A percentile compares a stretch with the other conserved stretches of the same genome.
Evolutionary conservation across 192 early-diverging fungal species (phyloP).

Genomic region (Spinellus fusiger): DNA sequence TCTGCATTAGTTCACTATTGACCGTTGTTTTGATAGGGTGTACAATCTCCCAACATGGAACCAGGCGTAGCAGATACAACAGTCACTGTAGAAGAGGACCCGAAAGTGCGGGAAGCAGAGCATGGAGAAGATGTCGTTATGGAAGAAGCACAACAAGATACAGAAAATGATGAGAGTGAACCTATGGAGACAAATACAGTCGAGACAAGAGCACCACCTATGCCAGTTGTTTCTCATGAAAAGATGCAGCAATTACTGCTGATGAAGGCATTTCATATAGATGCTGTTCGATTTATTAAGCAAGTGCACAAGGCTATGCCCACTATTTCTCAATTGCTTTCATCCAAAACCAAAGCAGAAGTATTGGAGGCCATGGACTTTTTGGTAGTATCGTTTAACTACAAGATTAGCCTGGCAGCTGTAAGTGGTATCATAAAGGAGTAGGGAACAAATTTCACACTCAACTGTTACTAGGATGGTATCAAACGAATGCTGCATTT

Average conservation of each 20-base stretch:
- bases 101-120: no score
- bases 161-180: slow-evolving; percentile 22
- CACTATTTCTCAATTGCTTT: slow-evolving; percentile 76
- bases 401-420: slow-evolving; percentile 74
- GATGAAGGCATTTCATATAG: slow-evolving; percentile 74
- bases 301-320: slow-evolving; percentile 75
- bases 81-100: not conserved
- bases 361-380: slow-evolving; percentile 96
- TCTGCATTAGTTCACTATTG: not conserved
- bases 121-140: slow-evolving; percentile 8
- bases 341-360: slow-evolving; percentile 86
- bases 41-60: not conserved
- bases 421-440: slow-evolving; percentile 34
- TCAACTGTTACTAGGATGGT: slow-evolving; percentile 54
- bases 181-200: slow-evolving; percentile 12
- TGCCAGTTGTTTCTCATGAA: slow-evolving; percentile 39
- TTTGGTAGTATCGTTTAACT: slow-evolving; percentile 79
- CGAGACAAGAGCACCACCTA: slow-evolving; percentile 19
- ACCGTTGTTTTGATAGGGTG: not conserved
- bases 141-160: not conserved
- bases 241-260: slow-evolving; percentile 46
- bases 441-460: not conserved
- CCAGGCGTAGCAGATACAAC: not conserved
- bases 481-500: slow-evolving; percentile 94
- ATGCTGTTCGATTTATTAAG: slow-evolving; percentile 82